These are phyloP conservation scores for Logfia minima DNA, from an alignment of 129 eudicot species.

Conservation along the genomic window DNA sequence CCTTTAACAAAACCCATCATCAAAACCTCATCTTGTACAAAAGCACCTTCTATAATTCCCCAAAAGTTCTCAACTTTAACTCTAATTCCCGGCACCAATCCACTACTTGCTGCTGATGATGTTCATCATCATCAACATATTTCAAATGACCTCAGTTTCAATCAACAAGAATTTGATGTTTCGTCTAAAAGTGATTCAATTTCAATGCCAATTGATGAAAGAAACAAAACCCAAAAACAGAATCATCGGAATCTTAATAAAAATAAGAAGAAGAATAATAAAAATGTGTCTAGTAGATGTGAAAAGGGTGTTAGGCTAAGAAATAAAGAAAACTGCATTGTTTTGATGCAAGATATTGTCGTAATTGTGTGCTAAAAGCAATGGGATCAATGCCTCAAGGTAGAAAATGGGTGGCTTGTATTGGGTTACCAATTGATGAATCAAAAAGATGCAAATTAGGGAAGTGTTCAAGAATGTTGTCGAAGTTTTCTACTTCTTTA, in stretches of 20 bases:
- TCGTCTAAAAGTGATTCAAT: not conserved
- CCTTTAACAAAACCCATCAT: constrained; percentile 22
- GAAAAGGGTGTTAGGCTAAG: constrained; percentile 35
- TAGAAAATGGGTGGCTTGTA: constrained; percentile 44
- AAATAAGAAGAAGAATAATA: constrained; percentile 15
- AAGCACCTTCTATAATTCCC: constrained; percentile 10
- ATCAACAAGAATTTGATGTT: constrained; percentile 11
- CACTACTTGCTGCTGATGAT: not conserved
- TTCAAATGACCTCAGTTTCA: constrained; percentile 12
- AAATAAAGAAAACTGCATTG: constrained; percentile 40
- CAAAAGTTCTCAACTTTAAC: not conserved
- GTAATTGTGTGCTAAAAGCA: constrained; percentile 40
- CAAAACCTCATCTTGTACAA: constrained; percentile 11
- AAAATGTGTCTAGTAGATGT: constrained; percentile 32
- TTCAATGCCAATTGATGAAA: not conserved
- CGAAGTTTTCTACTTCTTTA: constrained; percentile 33
- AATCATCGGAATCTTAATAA: not conserved
- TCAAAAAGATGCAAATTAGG: constrained; percentile 37
- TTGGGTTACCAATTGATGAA: constrained; percentile 42
- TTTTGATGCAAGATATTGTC: constrained; percentile 42
- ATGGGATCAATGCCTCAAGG: constrained; percentile 62
- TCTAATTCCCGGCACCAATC: not conserved
- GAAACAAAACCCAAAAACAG: not conserved
- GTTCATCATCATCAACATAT: not conserved
- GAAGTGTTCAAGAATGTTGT: constrained; percentile 40